A percentile compares a stretch with the other conserved stretches of the same genome.
Conservation (phyloP, 1,284 basidiomycete genomes). For the Afroboletus lepidellus region DNA sequence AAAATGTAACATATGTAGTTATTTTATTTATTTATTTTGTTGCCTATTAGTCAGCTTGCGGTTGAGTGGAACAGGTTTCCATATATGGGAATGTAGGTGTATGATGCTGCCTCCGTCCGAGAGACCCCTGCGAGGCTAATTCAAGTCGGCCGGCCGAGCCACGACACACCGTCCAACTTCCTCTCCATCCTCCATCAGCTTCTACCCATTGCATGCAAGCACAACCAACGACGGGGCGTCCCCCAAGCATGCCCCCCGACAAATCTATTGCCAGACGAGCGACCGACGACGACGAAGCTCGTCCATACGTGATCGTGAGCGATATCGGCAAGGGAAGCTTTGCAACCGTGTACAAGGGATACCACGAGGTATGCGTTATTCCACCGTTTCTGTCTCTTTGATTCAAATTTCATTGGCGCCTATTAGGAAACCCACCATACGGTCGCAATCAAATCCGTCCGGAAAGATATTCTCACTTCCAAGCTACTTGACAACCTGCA, state of each 20-base stretch:
- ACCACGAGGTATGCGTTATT: conserved; percentile 68
- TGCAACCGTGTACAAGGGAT: conserved; percentile 93
- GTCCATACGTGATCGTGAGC: conserved; percentile 69
- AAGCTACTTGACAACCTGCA: conserved; percentile 97
- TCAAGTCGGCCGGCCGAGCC: conserved; percentile 16
- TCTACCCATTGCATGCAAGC: conserved; percentile 17
- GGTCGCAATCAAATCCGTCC: conserved; percentile 96
- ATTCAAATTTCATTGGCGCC: conserved; percentile 10
- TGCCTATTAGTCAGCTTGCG: conserved; percentile 18
- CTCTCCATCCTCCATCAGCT: conserved; percentile 16
- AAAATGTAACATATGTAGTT: too few species aligned
- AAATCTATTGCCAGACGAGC: conserved; percentile 23
- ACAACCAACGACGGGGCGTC: conserved; percentile 19
- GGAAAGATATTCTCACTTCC: conserved; percentile 81
- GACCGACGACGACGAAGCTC: conserved; percentile 62
- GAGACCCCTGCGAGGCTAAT: conserved; percentile 29
- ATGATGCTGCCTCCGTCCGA: conserved; percentile 19
- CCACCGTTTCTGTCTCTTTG: background rate
- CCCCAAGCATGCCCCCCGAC: conserved; percentile 25
- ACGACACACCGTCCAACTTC: conserved; percentile 1
- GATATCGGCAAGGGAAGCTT: conserved; percentile 90
- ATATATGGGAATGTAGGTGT: conserved; percentile 21
- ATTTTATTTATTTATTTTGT: background rate
- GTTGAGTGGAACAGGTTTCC: conserved; percentile 26
- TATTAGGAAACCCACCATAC: conserved; percentile 68